phyloP scores from a whole-genome alignment of 768 basidiomycete genomes.

The Lactarius vividus region DNA sequence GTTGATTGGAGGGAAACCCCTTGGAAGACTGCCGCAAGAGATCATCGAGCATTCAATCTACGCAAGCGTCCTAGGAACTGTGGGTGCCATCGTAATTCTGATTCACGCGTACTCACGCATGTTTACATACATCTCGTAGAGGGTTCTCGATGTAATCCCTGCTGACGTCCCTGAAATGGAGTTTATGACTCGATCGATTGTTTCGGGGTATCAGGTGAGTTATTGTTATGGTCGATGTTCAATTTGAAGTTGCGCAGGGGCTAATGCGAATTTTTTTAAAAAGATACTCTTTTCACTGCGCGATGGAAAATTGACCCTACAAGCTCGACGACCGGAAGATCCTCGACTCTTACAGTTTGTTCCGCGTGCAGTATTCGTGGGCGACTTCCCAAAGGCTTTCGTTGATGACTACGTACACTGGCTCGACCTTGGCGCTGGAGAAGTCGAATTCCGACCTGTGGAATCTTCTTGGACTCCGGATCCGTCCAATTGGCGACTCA shows the following conservation, averaged over 20 bases:
- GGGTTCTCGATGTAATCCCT: background rate
- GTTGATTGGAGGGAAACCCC: background rate
- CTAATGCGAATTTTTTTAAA: background rate
- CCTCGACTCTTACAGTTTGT: slow-evolving; percentile 32
- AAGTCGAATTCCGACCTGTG: too few relatives aligned
- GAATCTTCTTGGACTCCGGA: slow-evolving; percentile 17
- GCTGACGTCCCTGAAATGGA: too few relatives aligned
- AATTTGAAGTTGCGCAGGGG: too few relatives aligned
- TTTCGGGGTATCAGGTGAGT: background rate
- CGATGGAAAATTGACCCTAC: background rate
- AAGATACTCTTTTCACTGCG: background rate
- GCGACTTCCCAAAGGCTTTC: slow-evolving; percentile 29
- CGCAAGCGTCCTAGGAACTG: background rate
- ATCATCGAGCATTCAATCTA: slow-evolving; percentile 4
- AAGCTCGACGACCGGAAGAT: background rate
- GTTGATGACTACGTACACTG: too few relatives aligned
- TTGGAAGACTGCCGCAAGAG: slow-evolving; percentile 12
- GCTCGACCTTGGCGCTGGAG: too few relatives aligned
- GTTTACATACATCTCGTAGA: background rate
- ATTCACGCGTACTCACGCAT: background rate
- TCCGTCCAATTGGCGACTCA: slow-evolving; percentile 32
- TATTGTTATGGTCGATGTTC: background rate
- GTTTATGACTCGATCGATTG: background rate
- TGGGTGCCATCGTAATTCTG: background rate
- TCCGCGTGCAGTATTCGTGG: slow-evolving; percentile 32